Percentiles rank a stretch among this genome's conserved stretches.
Conservation (phyloP, 345 rosid genomes). For the Alliaria petiolata region DNA sequence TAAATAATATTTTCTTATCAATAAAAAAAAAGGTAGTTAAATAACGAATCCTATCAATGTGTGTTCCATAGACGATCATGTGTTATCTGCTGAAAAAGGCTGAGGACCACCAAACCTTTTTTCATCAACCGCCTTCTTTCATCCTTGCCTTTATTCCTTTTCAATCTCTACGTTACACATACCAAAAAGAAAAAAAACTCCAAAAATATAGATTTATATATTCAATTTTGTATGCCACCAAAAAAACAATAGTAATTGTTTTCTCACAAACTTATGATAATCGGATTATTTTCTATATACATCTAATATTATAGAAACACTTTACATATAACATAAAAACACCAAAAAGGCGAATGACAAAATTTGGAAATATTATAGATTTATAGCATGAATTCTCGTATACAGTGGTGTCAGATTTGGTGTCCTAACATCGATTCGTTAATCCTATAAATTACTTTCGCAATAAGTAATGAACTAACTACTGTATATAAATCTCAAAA, state of each 20-base stretch:
- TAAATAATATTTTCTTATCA: background rate
- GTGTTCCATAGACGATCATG: conserved; percentile 19
- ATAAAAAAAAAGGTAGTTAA: background rate
- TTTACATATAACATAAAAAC: background rate
- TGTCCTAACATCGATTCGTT: conserved; percentile 8
- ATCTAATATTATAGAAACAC: background rate
- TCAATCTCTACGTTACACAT: conserved; percentile 14
- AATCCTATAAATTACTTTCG: background rate
- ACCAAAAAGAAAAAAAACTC: background rate
- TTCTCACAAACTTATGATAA: background rate
- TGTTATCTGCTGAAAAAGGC: conserved; percentile 23
- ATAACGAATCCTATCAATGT: conserved; percentile 24
- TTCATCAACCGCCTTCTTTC: conserved; percentile 18
- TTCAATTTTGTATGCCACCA: background rate
- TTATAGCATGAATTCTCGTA: background rate
- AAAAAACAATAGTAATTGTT: background rate
- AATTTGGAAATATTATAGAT: background rate
- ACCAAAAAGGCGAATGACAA: background rate
- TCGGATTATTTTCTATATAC: background rate
- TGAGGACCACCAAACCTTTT: conserved; percentile 25
- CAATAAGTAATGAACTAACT: background rate
- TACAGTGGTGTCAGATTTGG: conserved; percentile 16
- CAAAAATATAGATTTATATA: background rate
- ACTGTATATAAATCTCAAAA: background rate
- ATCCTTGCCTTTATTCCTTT: conserved; percentile 5